Evolutionary conservation across 208 protist species (phyloP).

Genomic region (Trypanosoma avium): DNA sequence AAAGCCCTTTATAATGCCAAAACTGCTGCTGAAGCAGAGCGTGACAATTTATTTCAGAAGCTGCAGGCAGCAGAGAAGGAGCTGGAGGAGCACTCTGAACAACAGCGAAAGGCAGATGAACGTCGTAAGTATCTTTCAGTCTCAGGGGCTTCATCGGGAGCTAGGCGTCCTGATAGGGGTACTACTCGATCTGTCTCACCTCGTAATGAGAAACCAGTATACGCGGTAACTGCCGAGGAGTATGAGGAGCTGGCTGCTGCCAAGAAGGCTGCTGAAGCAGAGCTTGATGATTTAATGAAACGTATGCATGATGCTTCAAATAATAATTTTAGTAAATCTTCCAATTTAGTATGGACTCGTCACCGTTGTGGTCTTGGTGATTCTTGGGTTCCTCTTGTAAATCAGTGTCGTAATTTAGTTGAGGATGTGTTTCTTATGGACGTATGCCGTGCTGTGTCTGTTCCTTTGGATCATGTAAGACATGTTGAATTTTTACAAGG

Average conservation of each 20-base stretch:
- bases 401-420: slow-evolving; percentile 5
- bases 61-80: neutral
- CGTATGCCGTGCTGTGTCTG: slow-evolving; percentile 9
- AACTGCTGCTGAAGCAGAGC: slow-evolving; percentile 10
- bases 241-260: neutral
- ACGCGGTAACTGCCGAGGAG: slow-evolving; percentile 3
- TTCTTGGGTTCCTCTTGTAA: slow-evolving; percentile 2
- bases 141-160: too few species aligned
- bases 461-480: slow-evolving; percentile 11
- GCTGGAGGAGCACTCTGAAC: neutral
- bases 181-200: too few species aligned
- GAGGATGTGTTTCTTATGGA: slow-evolving; percentile 27
- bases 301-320: neutral
- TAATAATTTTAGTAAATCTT: neutral
- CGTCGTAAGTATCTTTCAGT: neutral
- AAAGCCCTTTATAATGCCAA: neutral
- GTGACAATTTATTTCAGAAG: slow-evolving; percentile 5
- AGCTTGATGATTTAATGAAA: slow-evolving; percentile 11
- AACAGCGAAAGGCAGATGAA: neutral
- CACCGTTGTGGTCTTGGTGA: slow-evolving; percentile 14
- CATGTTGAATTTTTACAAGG: slow-evolving; percentile 6
- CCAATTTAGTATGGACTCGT: neutral
- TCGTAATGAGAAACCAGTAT: neutral
- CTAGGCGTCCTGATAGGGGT: too few species aligned
- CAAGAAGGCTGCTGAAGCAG: neutral